phyloP scores from a whole-genome alignment of 352 stramenopile genomes.

The Globisporangium middletonii region DNA sequence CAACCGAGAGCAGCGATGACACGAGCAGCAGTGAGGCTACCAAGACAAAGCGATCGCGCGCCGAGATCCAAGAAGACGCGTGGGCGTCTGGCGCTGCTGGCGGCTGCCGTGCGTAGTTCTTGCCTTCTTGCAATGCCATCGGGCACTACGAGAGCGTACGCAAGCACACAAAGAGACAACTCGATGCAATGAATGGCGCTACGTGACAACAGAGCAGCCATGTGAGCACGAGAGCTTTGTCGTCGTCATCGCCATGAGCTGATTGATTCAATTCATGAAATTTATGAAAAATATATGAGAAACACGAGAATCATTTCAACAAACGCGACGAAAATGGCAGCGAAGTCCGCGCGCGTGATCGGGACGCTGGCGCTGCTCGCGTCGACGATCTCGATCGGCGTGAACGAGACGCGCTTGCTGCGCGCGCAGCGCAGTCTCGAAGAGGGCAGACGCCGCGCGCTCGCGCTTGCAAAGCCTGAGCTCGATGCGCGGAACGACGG shows the following conservation, averaged over 20 bases:
- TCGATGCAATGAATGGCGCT: not conserved
- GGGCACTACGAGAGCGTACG: no score
- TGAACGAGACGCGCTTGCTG: slow-evolving; percentile 51
- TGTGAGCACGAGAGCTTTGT: not conserved
- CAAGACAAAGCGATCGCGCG: slow-evolving; percentile 14
- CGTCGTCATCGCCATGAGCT: not conserved
- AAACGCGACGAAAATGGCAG: slow-evolving; percentile 13
- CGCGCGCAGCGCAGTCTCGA: slow-evolving; percentile 42
- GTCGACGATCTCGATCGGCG: slow-evolving; percentile 38
- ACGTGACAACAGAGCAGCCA: not conserved
- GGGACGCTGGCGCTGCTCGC: slow-evolving; percentile 39
- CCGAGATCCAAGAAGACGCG: slow-evolving; percentile 33
- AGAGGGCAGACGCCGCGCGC: slow-evolving; percentile 27
- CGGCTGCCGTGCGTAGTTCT: slow-evolving; percentile 15
- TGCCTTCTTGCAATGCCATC: no score
- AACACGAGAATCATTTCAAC: not conserved
- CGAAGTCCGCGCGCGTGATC: slow-evolving; percentile 33
- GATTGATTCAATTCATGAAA: not conserved
- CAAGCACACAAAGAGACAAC: no score
- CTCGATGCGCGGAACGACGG: slow-evolving; percentile 19
- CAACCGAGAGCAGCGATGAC: not conserved
- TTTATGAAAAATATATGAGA: not conserved
- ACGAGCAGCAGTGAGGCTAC: slow-evolving; percentile 4
- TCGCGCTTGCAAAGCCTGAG: slow-evolving; percentile 21
- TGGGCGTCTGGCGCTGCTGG: slow-evolving; percentile 27